Conservation (phyloP, 2,329 filamentous ascomycete species). For the Exophiala spinifera region DNA sequence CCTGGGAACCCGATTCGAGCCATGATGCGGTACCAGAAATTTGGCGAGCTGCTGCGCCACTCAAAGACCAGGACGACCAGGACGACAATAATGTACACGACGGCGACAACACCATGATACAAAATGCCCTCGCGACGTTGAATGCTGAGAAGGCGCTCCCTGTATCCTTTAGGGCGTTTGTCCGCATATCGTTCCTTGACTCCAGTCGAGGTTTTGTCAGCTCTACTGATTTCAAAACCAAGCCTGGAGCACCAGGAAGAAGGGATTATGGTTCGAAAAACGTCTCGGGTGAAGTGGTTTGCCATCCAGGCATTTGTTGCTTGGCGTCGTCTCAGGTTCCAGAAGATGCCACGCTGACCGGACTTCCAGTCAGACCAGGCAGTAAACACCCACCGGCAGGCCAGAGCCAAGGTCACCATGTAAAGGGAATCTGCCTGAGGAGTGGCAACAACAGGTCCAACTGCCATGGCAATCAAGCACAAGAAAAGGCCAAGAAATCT, state of each 20-base stretch:
- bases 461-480: slow-evolving; percentile 7
- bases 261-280: slow-evolving; percentile 16
- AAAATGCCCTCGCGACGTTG: slow-evolving; percentile 21
- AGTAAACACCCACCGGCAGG: neutral
- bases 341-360: neutral
- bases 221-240: slow-evolving; percentile 21
- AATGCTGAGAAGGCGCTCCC: slow-evolving; percentile 9
- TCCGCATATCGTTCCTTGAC: slow-evolving; percentile 19
- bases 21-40: slow-evolving; percentile 15
- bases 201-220: slow-evolving; percentile 1
- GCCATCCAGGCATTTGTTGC: slow-evolving; percentile 23
- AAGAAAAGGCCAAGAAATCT: slow-evolving; percentile 10
- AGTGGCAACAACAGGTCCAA: slow-evolving; percentile 15
- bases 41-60: neutral
- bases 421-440: slow-evolving; percentile 2
- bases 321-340: slow-evolving; percentile 14
- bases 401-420: slow-evolving; percentile 9
- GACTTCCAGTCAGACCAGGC: neutral
- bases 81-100: slow-evolving; percentile 11
- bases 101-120: slow-evolving; percentile 8
- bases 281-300: slow-evolving; percentile 22
- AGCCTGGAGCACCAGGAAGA: slow-evolving; percentile 9
- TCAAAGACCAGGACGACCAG: neutral
- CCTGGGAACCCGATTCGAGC: slow-evolving; percentile 19
- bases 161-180: slow-evolving; percentile 3